phyloP scores from a whole-genome alignment of 306 rosid genomes.

The Oxytropis ochrocephala region DNA sequence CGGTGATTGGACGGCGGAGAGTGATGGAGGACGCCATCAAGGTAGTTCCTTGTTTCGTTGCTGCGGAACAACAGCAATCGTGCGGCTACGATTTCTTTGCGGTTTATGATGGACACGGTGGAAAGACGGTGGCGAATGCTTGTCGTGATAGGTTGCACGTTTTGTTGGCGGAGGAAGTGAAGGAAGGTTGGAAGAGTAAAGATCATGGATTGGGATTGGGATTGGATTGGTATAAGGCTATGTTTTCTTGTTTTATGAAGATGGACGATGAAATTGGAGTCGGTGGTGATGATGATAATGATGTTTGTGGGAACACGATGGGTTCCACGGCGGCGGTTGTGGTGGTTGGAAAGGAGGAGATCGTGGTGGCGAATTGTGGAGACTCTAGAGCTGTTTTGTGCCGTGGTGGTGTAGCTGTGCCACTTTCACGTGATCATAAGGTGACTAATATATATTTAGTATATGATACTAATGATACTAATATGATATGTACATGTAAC shows the following conservation, averaged over 20 bases:
- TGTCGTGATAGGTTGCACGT: conserved; percentile 55
- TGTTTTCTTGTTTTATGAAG: conserved; percentile 43
- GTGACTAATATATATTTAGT: neutral
- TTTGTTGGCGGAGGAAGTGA: conserved; percentile 43
- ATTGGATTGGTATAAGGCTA: conserved; percentile 41
- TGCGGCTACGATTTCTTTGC: conserved; percentile 39
- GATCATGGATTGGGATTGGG: neutral
- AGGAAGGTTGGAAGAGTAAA: neutral
- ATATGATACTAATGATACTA: neutral
- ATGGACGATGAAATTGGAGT: conserved; percentile 51
- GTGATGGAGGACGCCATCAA: conserved; percentile 57
- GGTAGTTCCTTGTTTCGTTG: conserved; percentile 13
- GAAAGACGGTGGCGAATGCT: conserved; percentile 43
- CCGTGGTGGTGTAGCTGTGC: conserved; percentile 38
- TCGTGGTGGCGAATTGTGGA: conserved; percentile 59
- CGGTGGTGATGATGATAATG: neutral
- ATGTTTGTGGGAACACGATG: conserved; percentile 4
- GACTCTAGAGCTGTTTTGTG: conserved; percentile 58
- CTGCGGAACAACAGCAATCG: neutral
- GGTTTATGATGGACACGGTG: conserved; percentile 65
- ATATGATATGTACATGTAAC: neutral
- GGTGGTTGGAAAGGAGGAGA: conserved; percentile 36
- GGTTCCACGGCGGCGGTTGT: conserved; percentile 62
- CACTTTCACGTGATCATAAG: conserved; percentile 68
- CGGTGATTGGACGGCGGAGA: conserved; percentile 56